Base-by-base conservation (phyloP, 1,139 yeast genomes). In the Meyerozyma sp. region DNA sequence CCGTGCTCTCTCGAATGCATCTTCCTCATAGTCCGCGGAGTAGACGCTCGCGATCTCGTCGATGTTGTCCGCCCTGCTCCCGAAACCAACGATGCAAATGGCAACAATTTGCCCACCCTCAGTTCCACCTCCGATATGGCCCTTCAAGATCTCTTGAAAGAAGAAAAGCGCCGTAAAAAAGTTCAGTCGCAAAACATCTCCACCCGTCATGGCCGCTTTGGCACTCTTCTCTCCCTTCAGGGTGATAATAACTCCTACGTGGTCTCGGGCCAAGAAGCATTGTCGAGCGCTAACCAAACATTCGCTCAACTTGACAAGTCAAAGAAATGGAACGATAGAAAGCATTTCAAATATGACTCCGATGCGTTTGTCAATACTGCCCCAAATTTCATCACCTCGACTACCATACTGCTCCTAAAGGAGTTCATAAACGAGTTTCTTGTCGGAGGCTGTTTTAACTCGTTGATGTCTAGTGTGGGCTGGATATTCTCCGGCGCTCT, bases 131-230 rank as follows among this genome's bases (percentile, higher is more conserved):
- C 65, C 3, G 70, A 68, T 1, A 46, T 68, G 56, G 74, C 73
- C 46, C 67, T 90, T 14, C 66, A 73, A 36, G 77, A 75, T 23
- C 62, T 89, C 10, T 66, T 90, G 20, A 64, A 68, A 3, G 73
- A 75, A 42, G 97, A 89, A 58, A 68, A 72, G 29, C 70, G 70
- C 36, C 62, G 82, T 49, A 80, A 77, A 49, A 71, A 67, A 40
- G 61, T 65, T 16, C 79, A 79, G 36, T 70, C 75, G 14, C 77
- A 73, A 51, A 69, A 73, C 42, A 68, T 79, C 4, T 79, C 85
- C 1, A 77, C 91, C 0, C 75, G 98, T 43, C 98, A 93, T 58
- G 93, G 95, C 4, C 74, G 96, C 37, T 93, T 93, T 66, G 98
- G 98, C 1, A 82, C 98, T 0, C 68, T 91, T 51, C 63, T 90